Percentiles rank a stretch among this genome's conserved stretches.
These are phyloP conservation scores for Haplographium delicatum DNA, from an alignment of 495 filamentous ascomycete species.

Conservation along the genomic window DNA sequence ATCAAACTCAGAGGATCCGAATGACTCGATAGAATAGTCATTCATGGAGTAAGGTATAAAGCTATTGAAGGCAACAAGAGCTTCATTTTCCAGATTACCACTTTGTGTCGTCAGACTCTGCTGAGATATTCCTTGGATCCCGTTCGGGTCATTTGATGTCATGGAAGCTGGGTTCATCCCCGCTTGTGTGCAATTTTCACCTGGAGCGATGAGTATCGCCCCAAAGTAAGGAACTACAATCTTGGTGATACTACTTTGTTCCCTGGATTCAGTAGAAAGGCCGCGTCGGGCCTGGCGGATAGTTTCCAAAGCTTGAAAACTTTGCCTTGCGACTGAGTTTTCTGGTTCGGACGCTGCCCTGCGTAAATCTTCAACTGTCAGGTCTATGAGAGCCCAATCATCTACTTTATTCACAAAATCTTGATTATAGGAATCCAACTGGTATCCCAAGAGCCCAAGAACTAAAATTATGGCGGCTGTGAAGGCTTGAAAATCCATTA, in stretches of 20 bases:
- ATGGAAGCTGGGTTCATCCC: too few relatives aligned
- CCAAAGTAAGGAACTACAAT: conserved; percentile 9
- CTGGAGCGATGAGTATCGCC: neutral
- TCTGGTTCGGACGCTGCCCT: neutral
- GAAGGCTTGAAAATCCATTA: conserved; percentile 7
- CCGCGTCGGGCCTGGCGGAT: neutral
- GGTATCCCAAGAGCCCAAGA: conserved; percentile 5
- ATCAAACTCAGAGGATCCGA: too few relatives aligned
- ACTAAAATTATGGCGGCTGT: conserved; percentile 2
- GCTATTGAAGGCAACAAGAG: too few relatives aligned
- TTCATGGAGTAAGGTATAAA: too few relatives aligned
- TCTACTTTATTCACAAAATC: neutral
- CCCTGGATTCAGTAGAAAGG: too few relatives aligned
- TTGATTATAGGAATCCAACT: neutral
- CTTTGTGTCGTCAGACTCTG: too few relatives aligned
- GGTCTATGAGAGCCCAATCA: conserved; percentile 1
- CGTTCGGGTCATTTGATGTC: too few relatives aligned
- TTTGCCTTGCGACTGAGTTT: neutral
- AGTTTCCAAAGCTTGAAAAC: conserved; percentile 5
- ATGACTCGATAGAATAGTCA: too few relatives aligned
- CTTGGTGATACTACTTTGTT: neutral
- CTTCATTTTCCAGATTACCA: too few relatives aligned
- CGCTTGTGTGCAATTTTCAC: too few relatives aligned
- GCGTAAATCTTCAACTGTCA: neutral
- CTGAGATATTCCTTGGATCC: too few relatives aligned